phyloP scores from a whole-genome alignment of 23 red algal species.

The Cyanidium caldarium region DNA sequence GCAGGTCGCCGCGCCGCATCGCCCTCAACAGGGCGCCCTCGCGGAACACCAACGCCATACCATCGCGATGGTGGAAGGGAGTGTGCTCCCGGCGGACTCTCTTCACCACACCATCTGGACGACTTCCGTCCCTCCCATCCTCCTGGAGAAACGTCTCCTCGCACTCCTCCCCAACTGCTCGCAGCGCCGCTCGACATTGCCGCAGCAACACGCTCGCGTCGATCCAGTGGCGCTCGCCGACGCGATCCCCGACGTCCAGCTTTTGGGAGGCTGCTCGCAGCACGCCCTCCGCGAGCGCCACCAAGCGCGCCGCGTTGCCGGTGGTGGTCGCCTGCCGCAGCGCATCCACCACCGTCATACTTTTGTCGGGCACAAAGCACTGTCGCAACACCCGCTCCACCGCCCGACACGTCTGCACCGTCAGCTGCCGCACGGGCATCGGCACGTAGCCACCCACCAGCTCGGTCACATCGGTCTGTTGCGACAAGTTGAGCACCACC shows the following conservation, averaged over 20 bases:
- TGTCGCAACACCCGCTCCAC: slow-evolving; percentile 33
- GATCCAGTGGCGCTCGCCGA: neutral
- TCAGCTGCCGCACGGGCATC: slow-evolving; percentile 11
- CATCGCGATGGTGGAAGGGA: neutral
- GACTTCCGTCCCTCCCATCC: too few relatives aligned
- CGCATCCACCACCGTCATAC: slow-evolving; percentile 37
- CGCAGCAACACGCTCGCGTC: too few relatives aligned
- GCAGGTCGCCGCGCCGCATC: slow-evolving; percentile 65
- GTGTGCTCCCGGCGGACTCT: neutral
- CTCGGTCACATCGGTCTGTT: slow-evolving; percentile 68
- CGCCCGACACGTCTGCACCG: slow-evolving; percentile 3
- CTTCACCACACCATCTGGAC: too few relatives aligned
- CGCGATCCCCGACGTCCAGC: neutral
- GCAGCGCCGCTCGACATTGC: too few relatives aligned
- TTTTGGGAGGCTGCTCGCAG: neutral
- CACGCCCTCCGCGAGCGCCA: neutral
- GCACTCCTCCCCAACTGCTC: too few relatives aligned
- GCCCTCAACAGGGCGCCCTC: slow-evolving; percentile 58
- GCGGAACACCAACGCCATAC: slow-evolving; percentile 28
- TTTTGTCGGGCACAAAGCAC: slow-evolving; percentile 19
- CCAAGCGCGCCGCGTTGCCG: neutral
- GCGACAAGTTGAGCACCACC: slow-evolving; percentile 85
- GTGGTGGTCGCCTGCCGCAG: neutral
- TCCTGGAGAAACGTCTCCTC: too few relatives aligned
- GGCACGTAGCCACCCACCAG: slow-evolving; percentile 67